Base-by-base conservation (phyloP, 257 asterid genomes). In the Eustoma russellianum region DNA sequence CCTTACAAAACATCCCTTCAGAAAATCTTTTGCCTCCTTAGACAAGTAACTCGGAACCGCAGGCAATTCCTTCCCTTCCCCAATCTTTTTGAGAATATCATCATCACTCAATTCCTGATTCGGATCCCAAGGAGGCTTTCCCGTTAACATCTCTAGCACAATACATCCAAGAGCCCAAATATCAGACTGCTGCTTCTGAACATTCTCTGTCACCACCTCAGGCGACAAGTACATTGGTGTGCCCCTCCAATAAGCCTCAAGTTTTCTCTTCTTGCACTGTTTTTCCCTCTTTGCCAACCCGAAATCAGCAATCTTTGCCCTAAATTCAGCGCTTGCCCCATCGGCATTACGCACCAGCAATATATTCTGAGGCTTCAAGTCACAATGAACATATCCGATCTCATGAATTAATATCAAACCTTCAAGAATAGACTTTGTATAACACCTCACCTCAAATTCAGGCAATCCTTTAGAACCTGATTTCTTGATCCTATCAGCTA, bases 111-210 rank as follows among this genome's bases (percentile, higher is more conserved):
- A 17, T 59, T 75, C 79, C 3, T 48, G 52, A 8, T 56, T 14
- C 34, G 66, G 69, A 6, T 53, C 77, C 95, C 95, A 89, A 0
- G 83, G 77, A 6, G 81, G 82, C 56, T 76, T 76, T 19, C 95
- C 95, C 0, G 95, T 86, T 6, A 89, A 61, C 97, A 86, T 86
- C 77, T 89, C 90, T 14, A 83, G 74, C 33, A 89, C 94, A 10
- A 79, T 78, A 49, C 95, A 89, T 10, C 95, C 97, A 7, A 89
- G 65, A 9, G 95, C 95, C 97, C 97, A 89, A 41, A 89, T 44
- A 74, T 89, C 97, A 44, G 77, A 73, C 5, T 95, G 86, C 24
- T 65, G 50, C 34, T 89, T 88, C 57, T 86, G 97, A 38, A 76
- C 73, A 59, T 68, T 67, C 45, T 86, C 94, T 17, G 51, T 50